These are phyloP conservation scores for Arthrobotrys iridis DNA, from an alignment of 2,329 filamentous ascomycete species.

Conservation along the genomic window DNA sequence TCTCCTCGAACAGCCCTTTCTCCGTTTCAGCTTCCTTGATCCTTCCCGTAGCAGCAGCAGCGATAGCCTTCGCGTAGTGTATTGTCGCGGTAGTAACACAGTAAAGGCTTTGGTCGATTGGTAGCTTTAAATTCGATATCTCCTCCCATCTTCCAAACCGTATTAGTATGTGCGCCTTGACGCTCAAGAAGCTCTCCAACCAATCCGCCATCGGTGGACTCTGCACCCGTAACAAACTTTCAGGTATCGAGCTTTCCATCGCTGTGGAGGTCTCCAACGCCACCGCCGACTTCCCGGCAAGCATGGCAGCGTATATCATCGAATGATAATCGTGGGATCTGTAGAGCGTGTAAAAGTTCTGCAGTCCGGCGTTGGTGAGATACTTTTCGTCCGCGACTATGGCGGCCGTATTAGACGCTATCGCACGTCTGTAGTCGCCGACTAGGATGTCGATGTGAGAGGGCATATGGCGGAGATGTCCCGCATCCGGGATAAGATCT, in stretches of 20 bases:
- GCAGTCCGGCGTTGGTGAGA: conserved; percentile 68
- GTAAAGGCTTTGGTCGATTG: conserved; percentile 71
- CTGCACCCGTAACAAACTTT: conserved; percentile 71
- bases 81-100: conserved; percentile 75
- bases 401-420: conserved; percentile 74
- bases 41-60: conserved; percentile 69
- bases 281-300: conserved; percentile 72
- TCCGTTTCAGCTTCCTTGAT: conserved; percentile 68
- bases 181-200: conserved; percentile 75
- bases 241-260: conserved; percentile 72
- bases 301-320: conserved; percentile 80
- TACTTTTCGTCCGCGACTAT: conserved; percentile 75
- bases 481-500: conserved; percentile 73
- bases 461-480: conserved; percentile 80
- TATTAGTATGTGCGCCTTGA: conserved; percentile 75
- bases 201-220: conserved; percentile 81
- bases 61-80: conserved; percentile 75
- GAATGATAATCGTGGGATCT: conserved; percentile 80
- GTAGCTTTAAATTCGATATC: conserved; percentile 69
- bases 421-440: conserved; percentile 75
- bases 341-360: conserved; percentile 82
- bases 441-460: conserved; percentile 78
- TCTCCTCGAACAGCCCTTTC: conserved; percentile 66
- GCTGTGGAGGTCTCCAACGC: conserved; percentile 70
- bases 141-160: conserved; percentile 79